Percentiles rank a stretch among this genome's conserved stretches.
phyloP scores from a whole-genome alignment of 441 rosid genomes.

The Erodium chrysanthum region DNA sequence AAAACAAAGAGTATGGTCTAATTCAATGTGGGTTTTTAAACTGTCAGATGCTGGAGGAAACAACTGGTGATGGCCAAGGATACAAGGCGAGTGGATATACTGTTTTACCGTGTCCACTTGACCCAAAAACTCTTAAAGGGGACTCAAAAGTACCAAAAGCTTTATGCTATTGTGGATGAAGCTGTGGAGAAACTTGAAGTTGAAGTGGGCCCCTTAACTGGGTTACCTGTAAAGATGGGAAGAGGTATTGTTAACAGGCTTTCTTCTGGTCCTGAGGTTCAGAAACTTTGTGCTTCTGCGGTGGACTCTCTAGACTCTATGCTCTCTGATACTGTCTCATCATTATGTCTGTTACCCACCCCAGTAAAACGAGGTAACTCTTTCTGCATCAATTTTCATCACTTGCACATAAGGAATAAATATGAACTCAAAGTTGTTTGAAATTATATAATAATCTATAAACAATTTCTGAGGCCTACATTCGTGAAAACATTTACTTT shows the following conservation, averaged over 20 bases:
- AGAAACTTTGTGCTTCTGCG: slow-evolving; percentile 57
- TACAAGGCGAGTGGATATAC: slow-evolving; percentile 77
- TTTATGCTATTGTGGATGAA: slow-evolving; percentile 52
- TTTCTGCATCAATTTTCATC: background rate
- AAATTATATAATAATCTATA: too few species aligned
- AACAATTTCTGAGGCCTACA: too few species aligned
- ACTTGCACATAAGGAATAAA: too few species aligned
- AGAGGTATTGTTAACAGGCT: slow-evolving; percentile 85
- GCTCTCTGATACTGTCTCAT: slow-evolving; percentile 24
- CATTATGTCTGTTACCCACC: slow-evolving; percentile 18
- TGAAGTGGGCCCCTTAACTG: slow-evolving; percentile 78
- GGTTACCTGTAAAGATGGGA: slow-evolving; percentile 73
- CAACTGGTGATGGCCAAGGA: slow-evolving; percentile 67
- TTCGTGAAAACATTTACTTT: too few species aligned
- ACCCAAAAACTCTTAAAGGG: slow-evolving; percentile 69
- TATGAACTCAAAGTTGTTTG: too few species aligned
- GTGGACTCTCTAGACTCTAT: slow-evolving; percentile 52
- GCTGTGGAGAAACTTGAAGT: slow-evolving; percentile 70
- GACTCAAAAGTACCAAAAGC: slow-evolving; percentile 39
- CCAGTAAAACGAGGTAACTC: slow-evolving; percentile 34
- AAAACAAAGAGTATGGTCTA: background rate
- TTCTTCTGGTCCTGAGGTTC: slow-evolving; percentile 65
- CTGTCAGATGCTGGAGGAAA: slow-evolving; percentile 81
- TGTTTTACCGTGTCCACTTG: slow-evolving; percentile 72
- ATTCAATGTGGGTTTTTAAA: slow-evolving; percentile 8